Percentiles rank a stretch among this genome's conserved stretches.
Evolutionary conservation across 176 grass and related monocot species (phyloP).

Genomic region (Oryza australiensis): DNA sequence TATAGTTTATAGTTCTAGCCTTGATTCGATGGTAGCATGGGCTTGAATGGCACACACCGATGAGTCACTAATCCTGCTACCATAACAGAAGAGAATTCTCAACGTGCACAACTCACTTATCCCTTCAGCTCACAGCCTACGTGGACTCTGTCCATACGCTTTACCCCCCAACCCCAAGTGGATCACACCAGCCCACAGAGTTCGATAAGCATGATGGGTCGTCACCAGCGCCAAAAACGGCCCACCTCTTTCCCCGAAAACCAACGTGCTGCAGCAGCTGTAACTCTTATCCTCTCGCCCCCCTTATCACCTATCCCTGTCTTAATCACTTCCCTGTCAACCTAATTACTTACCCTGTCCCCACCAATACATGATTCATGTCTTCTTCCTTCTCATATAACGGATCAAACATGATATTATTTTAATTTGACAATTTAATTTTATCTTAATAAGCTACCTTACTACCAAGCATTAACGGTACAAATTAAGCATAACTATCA

Average conservation of each 20-base stretch:
- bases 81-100: too few species aligned
- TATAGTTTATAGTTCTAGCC: too few species aligned
- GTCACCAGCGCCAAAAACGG: neutral
- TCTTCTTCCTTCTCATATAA: neutral
- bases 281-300: neutral
- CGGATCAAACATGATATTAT: neutral
- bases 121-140: neutral
- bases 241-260: neutral
- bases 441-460: too few species aligned
- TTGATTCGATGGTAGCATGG: too few species aligned
- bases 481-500: too few species aligned
- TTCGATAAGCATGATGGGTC: too few species aligned
- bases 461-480: too few species aligned
- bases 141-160: neutral
- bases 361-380: too few species aligned
- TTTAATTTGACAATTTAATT: too few species aligned
- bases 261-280: neutral
- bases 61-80: too few species aligned
- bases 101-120: neutral
- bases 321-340: constrained; percentile 17
- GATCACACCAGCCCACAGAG: neutral
- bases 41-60: too few species aligned
- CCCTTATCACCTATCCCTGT: neutral
- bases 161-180: neutral
- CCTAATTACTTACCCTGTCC: neutral